Conservation (phyloP, 2,329 filamentous ascomycete genomes). For the Diaporthe sp. region DNA sequence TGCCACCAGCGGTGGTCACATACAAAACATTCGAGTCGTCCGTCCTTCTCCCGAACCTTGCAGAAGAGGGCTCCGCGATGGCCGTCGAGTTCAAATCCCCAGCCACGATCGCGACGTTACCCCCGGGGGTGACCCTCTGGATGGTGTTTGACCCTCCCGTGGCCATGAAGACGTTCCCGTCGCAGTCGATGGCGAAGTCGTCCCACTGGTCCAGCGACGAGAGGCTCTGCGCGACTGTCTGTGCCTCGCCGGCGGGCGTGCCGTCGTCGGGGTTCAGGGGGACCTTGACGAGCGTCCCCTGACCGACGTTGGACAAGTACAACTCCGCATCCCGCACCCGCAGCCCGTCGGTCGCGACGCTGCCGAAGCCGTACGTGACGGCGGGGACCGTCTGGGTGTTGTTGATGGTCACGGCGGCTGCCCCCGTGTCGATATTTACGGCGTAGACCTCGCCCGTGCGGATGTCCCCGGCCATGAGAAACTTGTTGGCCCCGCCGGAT, state of each 20-base stretch:
- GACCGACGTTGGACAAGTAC: slow-evolving; percentile 48
- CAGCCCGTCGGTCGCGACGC: slow-evolving; percentile 47
- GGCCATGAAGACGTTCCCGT: slow-evolving; percentile 43
- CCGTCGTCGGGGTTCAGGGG: slow-evolving; percentile 41
- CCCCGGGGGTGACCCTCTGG: slow-evolving; percentile 39
- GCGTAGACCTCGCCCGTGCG: slow-evolving; percentile 46
- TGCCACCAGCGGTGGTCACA: slow-evolving; percentile 40
- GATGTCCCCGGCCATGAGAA: slow-evolving; percentile 45
- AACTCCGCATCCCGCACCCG: slow-evolving; percentile 45
- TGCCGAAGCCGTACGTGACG: slow-evolving; percentile 38
- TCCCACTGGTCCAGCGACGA: slow-evolving; percentile 40
- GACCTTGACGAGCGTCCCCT: slow-evolving; percentile 45
- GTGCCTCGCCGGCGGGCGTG: slow-evolving; percentile 39
- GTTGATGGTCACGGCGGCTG: slow-evolving; percentile 44
- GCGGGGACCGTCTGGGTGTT: slow-evolving; percentile 45
- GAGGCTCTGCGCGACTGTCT: slow-evolving; percentile 37
- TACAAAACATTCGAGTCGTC: slow-evolving; percentile 39
- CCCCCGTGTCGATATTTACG: slow-evolving; percentile 44
- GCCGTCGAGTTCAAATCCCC: slow-evolving; percentile 43
- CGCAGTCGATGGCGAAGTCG: slow-evolving; percentile 46
- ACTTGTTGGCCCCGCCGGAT: slow-evolving; percentile 38
- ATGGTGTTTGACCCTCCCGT: slow-evolving; percentile 43
- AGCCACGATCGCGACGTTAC: slow-evolving; percentile 41
- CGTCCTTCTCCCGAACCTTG: slow-evolving; percentile 39
- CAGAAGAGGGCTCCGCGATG: slow-evolving; percentile 41